Evolutionary conservation across 2,329 filamentous ascomycete species (phyloP), one percentile per base, ranked within the genome.

Genomic region (Aphanocladium album): DNA sequence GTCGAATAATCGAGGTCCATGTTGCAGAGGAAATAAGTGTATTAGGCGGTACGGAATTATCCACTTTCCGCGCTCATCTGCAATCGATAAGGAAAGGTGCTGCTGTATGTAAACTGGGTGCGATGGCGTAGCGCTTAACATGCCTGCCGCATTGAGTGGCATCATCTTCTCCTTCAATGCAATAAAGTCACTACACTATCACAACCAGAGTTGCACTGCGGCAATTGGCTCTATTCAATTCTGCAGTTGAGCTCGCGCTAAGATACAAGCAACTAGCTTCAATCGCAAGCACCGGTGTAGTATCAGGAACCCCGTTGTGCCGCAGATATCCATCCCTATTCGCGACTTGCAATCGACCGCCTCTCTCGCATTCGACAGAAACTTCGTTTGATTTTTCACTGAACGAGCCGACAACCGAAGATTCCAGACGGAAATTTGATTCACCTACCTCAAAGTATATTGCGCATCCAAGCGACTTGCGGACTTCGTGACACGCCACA

Each of bases 31-130:
- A 9, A 39, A 39, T 17, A 39, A 14, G 11, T 39, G 35, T 39
- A 17, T 39, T 39, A 17, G 30, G 39, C 27, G 57, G 50, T 25
- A 39, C 50, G 39, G 41, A 39, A 23, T 47, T 54, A 49, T 54
- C 50, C 50, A 54, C 51, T 39, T 41, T 49, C 50, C 57, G 57
- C 41, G n/a, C 6, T 25, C 17, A 17, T 30, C 49, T 21, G 21
- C 47, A 54, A 60, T 60, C 57, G 57, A 60, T 60, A 60, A 53
- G 39, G 23, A 5, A 47, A 8, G 6, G 11, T 14, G 33, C 21
- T 35, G n/a, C n/a, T n/a, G n/a, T n/a, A n/a, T n/a, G 23, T 5
- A 27, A 50, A 49, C 25, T 39, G 47, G 47, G 5, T n/a, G 21
- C 19, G n/a, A 58, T 50, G 25, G 57, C 47, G 56, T 50, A 41